A percentile compares a stretch with the other conserved stretches of the same genome.
phyloP scores from a whole-genome alignment of 2,329 filamentous ascomycete species.

The Aspergillus sp. region DNA sequence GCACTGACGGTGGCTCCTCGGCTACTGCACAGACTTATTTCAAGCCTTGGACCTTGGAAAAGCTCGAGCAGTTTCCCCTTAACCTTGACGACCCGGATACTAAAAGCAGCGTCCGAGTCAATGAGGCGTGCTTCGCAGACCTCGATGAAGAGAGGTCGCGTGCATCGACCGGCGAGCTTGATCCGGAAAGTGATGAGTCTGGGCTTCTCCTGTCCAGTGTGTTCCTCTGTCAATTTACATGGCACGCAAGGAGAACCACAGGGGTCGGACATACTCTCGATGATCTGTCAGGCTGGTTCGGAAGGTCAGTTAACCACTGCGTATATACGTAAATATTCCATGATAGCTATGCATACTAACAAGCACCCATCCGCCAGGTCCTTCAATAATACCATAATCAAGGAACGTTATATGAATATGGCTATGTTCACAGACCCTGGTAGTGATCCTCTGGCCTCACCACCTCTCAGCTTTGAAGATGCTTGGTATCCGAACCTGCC shows the following conservation, averaged over 20 bases:
- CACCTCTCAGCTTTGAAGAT: background rate
- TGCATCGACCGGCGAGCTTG: background rate
- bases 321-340: background rate
- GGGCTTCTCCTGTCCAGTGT: background rate
- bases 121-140: too few species aligned
- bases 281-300: background rate
- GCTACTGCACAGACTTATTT: background rate
- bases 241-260: background rate
- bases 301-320: background rate
- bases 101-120: too few species aligned
- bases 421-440: background rate
- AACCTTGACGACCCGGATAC: background rate
- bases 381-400: background rate
- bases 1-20: background rate
- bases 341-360: background rate
- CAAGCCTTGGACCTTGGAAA: background rate
- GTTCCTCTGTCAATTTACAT: background rate
- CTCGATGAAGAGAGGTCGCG: too few species aligned
- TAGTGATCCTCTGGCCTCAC: background rate
- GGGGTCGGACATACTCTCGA: background rate
- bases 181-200: background rate
- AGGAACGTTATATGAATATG: background rate
- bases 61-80: background rate
- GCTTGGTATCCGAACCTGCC: background rate
- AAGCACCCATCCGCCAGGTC: background rate